These are phyloP conservation scores for Selenicereus undatus DNA, from an alignment of 148 eudicot genomes.

Conservation along the genomic window DNA sequence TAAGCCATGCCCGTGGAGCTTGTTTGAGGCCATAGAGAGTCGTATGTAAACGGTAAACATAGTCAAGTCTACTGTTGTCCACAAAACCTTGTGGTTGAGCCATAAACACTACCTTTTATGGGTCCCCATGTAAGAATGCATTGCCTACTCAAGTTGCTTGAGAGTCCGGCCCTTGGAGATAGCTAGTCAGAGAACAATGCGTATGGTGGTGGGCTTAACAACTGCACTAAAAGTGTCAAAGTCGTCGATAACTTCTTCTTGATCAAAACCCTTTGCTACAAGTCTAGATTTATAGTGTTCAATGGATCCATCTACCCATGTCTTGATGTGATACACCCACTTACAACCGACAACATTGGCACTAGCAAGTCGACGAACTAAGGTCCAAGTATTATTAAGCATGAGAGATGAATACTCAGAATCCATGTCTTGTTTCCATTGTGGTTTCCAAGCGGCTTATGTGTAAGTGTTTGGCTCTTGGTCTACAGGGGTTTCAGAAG, in stretches of 20 bases:
- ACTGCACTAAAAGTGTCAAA: conserved; percentile 5
- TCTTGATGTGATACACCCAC: not conserved
- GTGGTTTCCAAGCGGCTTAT: not conserved
- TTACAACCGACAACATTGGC: not conserved
- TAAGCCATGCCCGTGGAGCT: not conserved
- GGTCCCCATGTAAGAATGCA: not conserved
- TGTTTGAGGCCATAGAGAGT: not conserved
- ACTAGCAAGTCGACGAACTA: not conserved
- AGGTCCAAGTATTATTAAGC: not conserved
- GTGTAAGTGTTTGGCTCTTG: not conserved
- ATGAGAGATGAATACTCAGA: not conserved
- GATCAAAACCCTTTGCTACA: not conserved
- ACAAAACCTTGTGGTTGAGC: not conserved
- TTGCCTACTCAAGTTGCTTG: not conserved
- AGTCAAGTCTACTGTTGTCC: not conserved
- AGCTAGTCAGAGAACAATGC: not conserved
- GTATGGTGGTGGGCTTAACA: no score
- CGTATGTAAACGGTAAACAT: not conserved
- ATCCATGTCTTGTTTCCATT: not conserved
- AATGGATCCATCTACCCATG: not conserved
- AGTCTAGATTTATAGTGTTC: no score
- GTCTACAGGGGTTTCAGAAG: not conserved
- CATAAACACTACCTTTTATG: no score
- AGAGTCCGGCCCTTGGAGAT: not conserved
- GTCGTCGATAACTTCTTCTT: not conserved